Evolutionary conservation across 148 eudicot species (phyloP), one percentile per base, ranked within the genome.

Genomic region (Silene latifolia): DNA sequence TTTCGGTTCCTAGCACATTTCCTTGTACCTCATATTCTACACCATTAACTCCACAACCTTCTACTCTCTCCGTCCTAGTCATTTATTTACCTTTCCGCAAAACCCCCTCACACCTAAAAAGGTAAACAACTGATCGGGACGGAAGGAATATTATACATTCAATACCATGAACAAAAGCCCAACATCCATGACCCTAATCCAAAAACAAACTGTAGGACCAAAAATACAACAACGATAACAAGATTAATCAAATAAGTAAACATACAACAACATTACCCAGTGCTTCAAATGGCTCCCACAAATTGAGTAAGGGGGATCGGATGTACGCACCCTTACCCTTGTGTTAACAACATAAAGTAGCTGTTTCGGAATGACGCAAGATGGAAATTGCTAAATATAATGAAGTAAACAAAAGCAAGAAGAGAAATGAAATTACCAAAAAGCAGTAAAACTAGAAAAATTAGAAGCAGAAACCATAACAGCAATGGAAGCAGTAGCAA

Each of bases 391-490:
- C 60, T 21, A 73, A 39, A 44, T 4, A 69, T 51, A 17, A 68
- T 25, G 24, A 4, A 47, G 14, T 39, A 44, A 44, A 20, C 39
- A n/a, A 18, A 20, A 39, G 44, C 44, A 19, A 57, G n/a, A 35
- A 58, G 59, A 51, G 44, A 32, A 35, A 21, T 5, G 12, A 58
- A 47, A n/a, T 58, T 81, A 93, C 98, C 98, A 91, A 74, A 93
- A 93, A 76, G 98, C 91, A 82, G 98, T 93, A 46, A 82, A 72
- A 73, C 66, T 79, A 46, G 93, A 82, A 80, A 93, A 93, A 51
- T 90, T 89, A 72, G 86, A 48, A 82, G 97, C 87, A 77, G 84
- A 83, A 63, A 90, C 88, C 98, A 93, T 91, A 19, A 89, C 74
- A 32, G 80, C 86, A 69, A 89, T 74, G 42, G 98, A 88, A 82